phyloP scores from a whole-genome alignment of 2,329 filamentous ascomycete species.

The Phoma herbarum region DNA sequence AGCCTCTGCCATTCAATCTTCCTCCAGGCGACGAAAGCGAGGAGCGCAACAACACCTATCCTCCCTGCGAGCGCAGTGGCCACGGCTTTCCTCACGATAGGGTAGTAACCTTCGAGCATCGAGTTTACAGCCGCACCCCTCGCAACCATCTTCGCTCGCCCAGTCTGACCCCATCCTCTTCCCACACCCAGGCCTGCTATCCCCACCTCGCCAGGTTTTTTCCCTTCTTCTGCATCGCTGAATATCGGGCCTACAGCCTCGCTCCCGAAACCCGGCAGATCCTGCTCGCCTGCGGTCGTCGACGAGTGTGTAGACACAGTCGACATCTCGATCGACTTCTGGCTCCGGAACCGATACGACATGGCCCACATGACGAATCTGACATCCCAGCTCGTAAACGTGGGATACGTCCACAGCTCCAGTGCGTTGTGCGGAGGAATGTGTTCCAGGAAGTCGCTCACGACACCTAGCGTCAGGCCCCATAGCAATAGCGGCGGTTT shows the following conservation, averaged over 20 bases:
- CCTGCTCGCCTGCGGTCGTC: conserved; percentile 35
- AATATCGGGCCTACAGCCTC: conserved; percentile 34
- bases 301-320: conserved; percentile 22
- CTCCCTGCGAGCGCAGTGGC: conserved; percentile 54
- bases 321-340: conserved; percentile 46
- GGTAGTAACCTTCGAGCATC: conserved; percentile 63
- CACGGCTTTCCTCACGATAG: conserved; percentile 59
- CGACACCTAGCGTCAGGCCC: conserved; percentile 72
- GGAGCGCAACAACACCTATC: conserved; percentile 36
- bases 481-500: conserved; percentile 68
- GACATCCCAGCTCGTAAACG: conserved; percentile 71
- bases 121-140: conserved; percentile 55
- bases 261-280: conserved; percentile 34
- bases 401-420: conserved; percentile 72
- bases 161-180: conserved; percentile 47
- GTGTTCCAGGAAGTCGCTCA: conserved; percentile 73
- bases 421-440: conserved; percentile 70
- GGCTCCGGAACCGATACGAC: conserved; percentile 63
- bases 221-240: conserved; percentile 27
- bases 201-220: conserved; percentile 55
- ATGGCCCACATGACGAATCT: conserved; percentile 67
- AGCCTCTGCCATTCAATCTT: conserved; percentile 23
- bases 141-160: conserved; percentile 50
- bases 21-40: conserved; percentile 34
- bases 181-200: conserved; percentile 57